Conservation (phyloP, 2,329 filamentous ascomycete species). For the Fusarium sarcochroum region DNA sequence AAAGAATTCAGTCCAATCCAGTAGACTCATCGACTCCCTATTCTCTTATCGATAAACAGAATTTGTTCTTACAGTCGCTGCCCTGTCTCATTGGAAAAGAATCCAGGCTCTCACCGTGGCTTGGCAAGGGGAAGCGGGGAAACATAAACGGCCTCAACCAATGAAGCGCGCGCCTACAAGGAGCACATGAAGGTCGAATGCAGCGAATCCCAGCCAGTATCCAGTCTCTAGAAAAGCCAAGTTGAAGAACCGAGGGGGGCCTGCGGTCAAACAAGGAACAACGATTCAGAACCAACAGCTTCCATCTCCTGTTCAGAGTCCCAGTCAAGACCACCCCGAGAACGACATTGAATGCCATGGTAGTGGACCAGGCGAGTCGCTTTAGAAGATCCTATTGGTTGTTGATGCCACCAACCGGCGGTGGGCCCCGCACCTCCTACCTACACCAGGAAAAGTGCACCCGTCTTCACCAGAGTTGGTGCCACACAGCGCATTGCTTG, state of each 20-base stretch:
- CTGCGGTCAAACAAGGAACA: background rate
- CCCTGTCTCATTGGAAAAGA: conserved; percentile 19
- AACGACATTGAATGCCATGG: conserved; percentile 28
- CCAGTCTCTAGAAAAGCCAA: conserved; percentile 29
- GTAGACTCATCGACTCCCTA: conserved; percentile 4
- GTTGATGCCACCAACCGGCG: conserved; percentile 25
- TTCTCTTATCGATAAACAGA: conserved; percentile 34
- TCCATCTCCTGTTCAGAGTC: conserved; percentile 32
- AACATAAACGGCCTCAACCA: conserved; percentile 30
- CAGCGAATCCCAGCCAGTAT: conserved; percentile 37
- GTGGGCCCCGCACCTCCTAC: conserved; percentile 36
- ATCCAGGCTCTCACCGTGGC: conserved; percentile 26
- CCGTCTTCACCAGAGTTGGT: conserved; percentile 19
- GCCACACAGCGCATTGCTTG: background rate
- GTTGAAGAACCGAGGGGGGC: conserved; percentile 20
- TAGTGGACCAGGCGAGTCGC: conserved; percentile 10
- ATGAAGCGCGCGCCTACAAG: conserved; percentile 41
- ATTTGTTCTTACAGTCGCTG: conserved; percentile 24
- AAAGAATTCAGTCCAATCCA: conserved; percentile 40
- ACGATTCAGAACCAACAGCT: conserved; percentile 31
- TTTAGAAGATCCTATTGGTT: conserved; percentile 19
- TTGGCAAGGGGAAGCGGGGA: conserved; percentile 43
- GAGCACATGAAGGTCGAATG: conserved; percentile 13
- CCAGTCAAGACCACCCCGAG: conserved; percentile 6
- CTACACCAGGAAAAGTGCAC: conserved; percentile 16